phyloP scores from a whole-genome alignment of 805 yeast genomes.

The Metschnikowia continentalis region DNA sequence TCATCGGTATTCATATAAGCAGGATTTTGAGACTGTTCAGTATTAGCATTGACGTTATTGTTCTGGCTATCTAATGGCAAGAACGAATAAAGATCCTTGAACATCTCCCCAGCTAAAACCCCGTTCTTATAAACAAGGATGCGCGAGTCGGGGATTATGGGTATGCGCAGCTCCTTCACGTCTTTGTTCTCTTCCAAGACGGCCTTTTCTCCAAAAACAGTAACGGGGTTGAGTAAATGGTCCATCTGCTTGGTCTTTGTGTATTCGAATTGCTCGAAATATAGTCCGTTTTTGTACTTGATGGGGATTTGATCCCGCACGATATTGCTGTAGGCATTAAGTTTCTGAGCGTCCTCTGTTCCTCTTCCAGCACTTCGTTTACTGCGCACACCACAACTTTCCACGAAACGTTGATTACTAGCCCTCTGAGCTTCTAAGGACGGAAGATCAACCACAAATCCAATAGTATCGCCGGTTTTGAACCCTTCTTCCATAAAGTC shows the following conservation, averaged over 20 bases:
- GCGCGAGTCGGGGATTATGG: constrained; percentile 52
- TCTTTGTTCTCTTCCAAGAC: constrained; percentile 43
- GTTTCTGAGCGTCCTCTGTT: constrained; percentile 13
- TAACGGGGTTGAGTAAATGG: constrained; percentile 67
- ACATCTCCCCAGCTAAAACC: constrained; percentile 55
- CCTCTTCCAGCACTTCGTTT: constrained; percentile 1
- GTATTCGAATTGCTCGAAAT: constrained; percentile 83
- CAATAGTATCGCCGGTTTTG: constrained; percentile 75
- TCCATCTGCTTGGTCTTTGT: constrained; percentile 66
- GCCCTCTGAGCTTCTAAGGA: constrained; percentile 39
- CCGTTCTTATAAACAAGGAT: constrained; percentile 80
- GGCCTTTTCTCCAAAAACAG: constrained; percentile 66
- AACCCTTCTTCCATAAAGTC: constrained; percentile 56
- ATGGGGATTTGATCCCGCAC: constrained; percentile 85
- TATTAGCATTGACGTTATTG: constrained; percentile 19
- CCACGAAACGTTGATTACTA: constrained; percentile 31
- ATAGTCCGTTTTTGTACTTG: constrained; percentile 68
- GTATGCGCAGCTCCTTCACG: constrained; percentile 29
- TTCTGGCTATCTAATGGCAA: constrained; percentile 71
- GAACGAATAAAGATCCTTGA: constrained; percentile 66
- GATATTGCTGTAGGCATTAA: constrained; percentile 36
- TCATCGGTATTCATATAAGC: constrained; percentile 57
- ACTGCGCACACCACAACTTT: not conserved
- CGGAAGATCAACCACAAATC: constrained; percentile 73
- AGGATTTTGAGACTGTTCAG: constrained; percentile 35